phyloP scores from a whole-genome alignment of 495 filamentous ascomycete species.

The Penicillium pancosmium region DNA sequence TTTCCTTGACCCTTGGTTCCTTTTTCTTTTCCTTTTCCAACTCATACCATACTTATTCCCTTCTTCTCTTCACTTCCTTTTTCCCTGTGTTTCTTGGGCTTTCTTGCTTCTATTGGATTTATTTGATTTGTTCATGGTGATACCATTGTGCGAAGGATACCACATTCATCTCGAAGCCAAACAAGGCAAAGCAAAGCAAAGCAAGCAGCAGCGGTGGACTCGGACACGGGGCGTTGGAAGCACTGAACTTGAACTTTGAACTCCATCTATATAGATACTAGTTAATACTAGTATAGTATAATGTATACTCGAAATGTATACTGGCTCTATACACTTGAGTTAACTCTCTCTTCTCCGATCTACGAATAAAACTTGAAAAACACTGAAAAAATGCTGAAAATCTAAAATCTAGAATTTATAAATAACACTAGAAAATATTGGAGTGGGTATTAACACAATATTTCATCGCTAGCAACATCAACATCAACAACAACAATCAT shows the following conservation, averaged over 20 bases:
- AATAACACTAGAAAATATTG: no score
- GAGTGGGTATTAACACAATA: constrained; percentile 9
- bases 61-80: constrained; percentile 1
- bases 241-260: not conserved
- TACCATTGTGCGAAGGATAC: constrained; percentile 28
- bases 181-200: no score
- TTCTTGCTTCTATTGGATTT: constrained; percentile 9
- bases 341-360: no score
- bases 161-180: not conserved
- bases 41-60: not conserved
- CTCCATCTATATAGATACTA: not conserved
- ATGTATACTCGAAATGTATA: constrained; percentile 1
- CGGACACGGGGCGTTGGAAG: constrained; percentile 20
- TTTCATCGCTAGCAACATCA: no score
- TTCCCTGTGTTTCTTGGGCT: constrained; percentile 8
- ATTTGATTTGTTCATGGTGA: constrained; percentile 7
- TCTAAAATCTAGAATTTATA: no score
- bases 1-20: constrained; percentile 3
- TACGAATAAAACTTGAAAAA: no score
- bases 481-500: no score
- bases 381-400: no score
- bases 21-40: constrained; percentile 4
- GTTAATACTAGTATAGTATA: not conserved
- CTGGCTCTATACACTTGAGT: no score
- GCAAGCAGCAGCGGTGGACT: no score